Conservation (phyloP, 257 asterid genomes). For the Haberlea rhodopensis region DNA sequence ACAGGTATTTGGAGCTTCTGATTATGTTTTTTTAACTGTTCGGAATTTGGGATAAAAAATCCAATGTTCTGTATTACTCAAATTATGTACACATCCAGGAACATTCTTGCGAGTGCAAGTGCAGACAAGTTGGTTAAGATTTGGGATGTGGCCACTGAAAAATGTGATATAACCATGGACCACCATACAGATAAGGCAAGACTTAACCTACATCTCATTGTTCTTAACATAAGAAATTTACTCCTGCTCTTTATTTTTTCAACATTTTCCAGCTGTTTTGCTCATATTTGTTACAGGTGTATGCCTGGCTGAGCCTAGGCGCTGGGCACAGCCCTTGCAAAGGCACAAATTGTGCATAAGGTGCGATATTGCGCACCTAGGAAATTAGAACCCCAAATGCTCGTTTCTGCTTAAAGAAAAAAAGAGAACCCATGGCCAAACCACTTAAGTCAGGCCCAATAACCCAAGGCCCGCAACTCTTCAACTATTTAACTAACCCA, state of each 20-base stretch:
- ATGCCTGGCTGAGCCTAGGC: neutral
- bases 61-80: conserved; percentile 6
- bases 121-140: conserved; percentile 85
- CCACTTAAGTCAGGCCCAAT: neutral
- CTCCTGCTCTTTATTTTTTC: conserved; percentile 5
- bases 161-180: conserved; percentile 68
- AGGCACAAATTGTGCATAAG: neutral
- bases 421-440: too few species aligned
- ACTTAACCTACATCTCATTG: neutral
- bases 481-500: neutral
- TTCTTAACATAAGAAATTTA: conserved; percentile 11
- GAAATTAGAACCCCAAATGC: neutral
- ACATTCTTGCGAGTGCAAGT: conserved; percentile 89
- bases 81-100: conserved; percentile 43
- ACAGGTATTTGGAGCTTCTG: conserved; percentile 43
- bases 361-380: neutral
- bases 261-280: neutral
- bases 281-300: neutral
- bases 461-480: neutral
- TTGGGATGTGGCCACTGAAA: conserved; percentile 81
- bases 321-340: neutral
- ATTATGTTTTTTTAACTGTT: conserved; percentile 9
- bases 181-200: conserved; percentile 87
- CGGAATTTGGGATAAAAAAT: neutral
- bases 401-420: neutral